Conservation (phyloP, 495 filamentous ascomycete species). For the Tuber melanosporum region DNA sequence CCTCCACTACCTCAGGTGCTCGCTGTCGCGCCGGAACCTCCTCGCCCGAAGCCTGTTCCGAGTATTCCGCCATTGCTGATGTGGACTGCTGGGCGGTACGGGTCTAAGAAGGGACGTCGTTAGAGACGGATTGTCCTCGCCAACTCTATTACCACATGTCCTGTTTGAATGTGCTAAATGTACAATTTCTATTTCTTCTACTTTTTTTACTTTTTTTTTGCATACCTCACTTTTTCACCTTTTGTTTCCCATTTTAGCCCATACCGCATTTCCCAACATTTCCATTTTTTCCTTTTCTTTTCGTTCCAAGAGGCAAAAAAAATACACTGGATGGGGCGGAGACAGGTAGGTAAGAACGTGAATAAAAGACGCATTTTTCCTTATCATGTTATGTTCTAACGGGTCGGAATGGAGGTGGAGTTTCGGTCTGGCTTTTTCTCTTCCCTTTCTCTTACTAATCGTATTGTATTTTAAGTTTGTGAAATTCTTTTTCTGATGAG, state of each 20-base stretch:
- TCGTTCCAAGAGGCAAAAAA: not conserved
- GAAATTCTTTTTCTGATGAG: not conserved
- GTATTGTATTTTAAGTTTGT: not conserved
- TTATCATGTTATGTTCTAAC: not conserved
- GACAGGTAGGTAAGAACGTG: not conserved
- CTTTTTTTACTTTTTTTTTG: not conserved
- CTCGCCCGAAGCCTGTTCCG: slow-evolving; percentile 18
- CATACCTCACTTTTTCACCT: not conserved
- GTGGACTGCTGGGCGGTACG: slow-evolving; percentile 42
- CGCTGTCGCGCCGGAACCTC: slow-evolving; percentile 12
- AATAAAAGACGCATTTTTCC: not conserved
- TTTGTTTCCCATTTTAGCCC: not conserved
- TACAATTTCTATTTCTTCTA: not conserved
- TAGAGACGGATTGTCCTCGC: not conserved
- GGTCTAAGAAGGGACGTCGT: slow-evolving; percentile 20
- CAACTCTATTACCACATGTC: not conserved
- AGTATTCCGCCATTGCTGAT: slow-evolving; percentile 40
- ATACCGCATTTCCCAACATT: not conserved
- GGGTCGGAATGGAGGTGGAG: not conserved
- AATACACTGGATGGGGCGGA: not conserved
- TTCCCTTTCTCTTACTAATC: not conserved
- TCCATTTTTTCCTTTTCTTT: not conserved
- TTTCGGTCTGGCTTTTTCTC: slow-evolving; percentile 2
- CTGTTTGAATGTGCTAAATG: not conserved
- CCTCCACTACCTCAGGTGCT: slow-evolving; percentile 18